Evolutionary conservation across 345 rosid species (phyloP).

Genomic region (Eucalyptus melliodora): DNA sequence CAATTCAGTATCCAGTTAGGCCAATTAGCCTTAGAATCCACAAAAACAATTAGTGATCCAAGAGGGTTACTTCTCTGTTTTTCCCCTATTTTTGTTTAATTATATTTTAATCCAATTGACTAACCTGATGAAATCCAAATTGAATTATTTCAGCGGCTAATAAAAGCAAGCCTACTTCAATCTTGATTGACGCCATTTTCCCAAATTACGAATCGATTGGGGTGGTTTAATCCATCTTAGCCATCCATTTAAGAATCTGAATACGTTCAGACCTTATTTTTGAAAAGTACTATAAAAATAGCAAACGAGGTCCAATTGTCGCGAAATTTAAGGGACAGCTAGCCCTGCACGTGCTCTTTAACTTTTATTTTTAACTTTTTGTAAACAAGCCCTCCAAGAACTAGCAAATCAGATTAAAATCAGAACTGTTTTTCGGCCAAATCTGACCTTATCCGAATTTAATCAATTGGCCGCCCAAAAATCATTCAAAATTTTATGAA

Average conservation of each 20-base stretch:
- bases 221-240: background rate
- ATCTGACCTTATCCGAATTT: background rate
- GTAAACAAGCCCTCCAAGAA: background rate
- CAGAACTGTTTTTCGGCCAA: background rate
- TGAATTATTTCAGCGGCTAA: background rate
- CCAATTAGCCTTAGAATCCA: background rate
- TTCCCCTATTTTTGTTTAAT: background rate
- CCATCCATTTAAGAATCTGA: background rate
- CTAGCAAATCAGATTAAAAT: background rate
- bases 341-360: background rate
- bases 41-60: background rate
- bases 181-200: background rate
- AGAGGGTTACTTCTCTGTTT: background rate
- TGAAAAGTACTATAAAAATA: too few relatives aligned
- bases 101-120: background rate
- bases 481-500: background rate
- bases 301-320: background rate
- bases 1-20: background rate
- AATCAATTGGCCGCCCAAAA: background rate
- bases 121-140: background rate
- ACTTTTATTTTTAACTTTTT: too few relatives aligned
- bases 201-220: background rate
- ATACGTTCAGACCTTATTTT: background rate
- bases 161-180: background rate
- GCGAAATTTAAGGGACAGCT: background rate